phyloP scores from a whole-genome alignment of 371 early-diverging fungal species.

The Circinella minor region DNA sequence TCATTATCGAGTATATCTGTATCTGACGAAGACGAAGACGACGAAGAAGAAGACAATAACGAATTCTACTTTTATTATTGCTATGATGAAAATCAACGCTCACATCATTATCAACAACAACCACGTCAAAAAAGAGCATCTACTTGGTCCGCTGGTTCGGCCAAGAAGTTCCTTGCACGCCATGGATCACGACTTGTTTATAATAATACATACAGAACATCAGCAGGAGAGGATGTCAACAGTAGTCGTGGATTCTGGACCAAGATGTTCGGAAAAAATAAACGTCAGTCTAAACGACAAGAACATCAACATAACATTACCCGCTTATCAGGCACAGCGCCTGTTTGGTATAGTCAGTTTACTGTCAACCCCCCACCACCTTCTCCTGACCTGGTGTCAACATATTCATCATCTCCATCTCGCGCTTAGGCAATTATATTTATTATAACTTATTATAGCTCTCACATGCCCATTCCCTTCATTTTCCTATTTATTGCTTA shows the following conservation, averaged over 20 bases:
- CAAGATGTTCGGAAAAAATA: not conserved
- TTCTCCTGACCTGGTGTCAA: slow-evolving; percentile 11
- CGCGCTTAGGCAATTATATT: not conserved
- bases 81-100: not conserved
- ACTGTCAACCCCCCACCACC: slow-evolving; percentile 15
- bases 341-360: slow-evolving; percentile 25
- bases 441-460: too few relatives aligned
- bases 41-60: not conserved
- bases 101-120: slow-evolving; percentile 2
- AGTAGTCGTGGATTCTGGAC: slow-evolving; percentile 3
- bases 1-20: not conserved
- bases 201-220: not conserved
- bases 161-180: slow-evolving; percentile 8
- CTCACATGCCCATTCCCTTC: too few relatives aligned
- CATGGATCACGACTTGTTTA: not conserved
- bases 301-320: not conserved
- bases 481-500: too few relatives aligned
- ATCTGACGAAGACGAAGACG: not conserved
- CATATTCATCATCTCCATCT: not conserved
- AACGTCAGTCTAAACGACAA: not conserved
- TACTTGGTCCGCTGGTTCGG: slow-evolving; percentile 6
- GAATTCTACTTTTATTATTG: slow-evolving; percentile 1
- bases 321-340: slow-evolving; percentile 7
- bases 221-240: not conserved
- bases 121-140: slow-evolving; percentile 4